phyloP scores from a whole-genome alignment of 805 yeast genomes.

The Saccharomycopsis amapae region DNA sequence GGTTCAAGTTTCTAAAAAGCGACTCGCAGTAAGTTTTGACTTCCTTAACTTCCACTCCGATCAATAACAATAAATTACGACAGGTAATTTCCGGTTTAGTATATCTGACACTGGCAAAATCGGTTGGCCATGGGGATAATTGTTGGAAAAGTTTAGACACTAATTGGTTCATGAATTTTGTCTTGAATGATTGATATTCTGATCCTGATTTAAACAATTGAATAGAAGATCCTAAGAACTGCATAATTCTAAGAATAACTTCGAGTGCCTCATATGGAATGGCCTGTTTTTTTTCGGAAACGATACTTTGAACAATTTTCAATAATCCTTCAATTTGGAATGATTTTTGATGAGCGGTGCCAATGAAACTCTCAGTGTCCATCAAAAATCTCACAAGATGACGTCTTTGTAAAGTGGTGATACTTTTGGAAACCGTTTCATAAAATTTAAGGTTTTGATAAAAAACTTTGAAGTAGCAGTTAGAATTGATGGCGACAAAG shows the following conservation, averaged over 20 bases:
- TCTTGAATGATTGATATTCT: slow-evolving; percentile 1
- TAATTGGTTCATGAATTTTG: slow-evolving; percentile 5
- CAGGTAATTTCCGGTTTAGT: slow-evolving; percentile 35
- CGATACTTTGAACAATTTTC: slow-evolving; percentile 23
- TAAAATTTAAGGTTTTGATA: slow-evolving; percentile 33
- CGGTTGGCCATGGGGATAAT: slow-evolving; percentile 30
- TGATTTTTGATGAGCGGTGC: slow-evolving; percentile 26
- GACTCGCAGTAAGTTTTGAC: slow-evolving; percentile 31
- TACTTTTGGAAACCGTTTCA: slow-evolving; percentile 24
- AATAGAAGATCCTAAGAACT: slow-evolving; percentile 8
- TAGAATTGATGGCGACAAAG: slow-evolving; percentile 35
- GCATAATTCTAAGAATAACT: slow-evolving; percentile 24
- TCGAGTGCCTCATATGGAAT: slow-evolving; percentile 25
- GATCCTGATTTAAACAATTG: slow-evolving; percentile 2
- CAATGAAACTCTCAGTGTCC: slow-evolving; percentile 30
- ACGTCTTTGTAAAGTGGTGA: slow-evolving; percentile 23
- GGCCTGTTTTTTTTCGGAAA: background rate
- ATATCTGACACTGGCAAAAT: slow-evolving; percentile 19
- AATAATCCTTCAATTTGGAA: slow-evolving; percentile 27
- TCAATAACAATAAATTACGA: slow-evolving; percentile 37
- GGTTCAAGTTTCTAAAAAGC: slow-evolving; percentile 42
- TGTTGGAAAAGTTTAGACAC: background rate
- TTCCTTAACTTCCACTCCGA: slow-evolving; percentile 29
- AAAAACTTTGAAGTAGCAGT: slow-evolving; percentile 43
- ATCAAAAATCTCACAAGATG: slow-evolving; percentile 30